phyloP scores from a whole-genome alignment of 306 rosid genomes.

The Corylus americana region DNA sequence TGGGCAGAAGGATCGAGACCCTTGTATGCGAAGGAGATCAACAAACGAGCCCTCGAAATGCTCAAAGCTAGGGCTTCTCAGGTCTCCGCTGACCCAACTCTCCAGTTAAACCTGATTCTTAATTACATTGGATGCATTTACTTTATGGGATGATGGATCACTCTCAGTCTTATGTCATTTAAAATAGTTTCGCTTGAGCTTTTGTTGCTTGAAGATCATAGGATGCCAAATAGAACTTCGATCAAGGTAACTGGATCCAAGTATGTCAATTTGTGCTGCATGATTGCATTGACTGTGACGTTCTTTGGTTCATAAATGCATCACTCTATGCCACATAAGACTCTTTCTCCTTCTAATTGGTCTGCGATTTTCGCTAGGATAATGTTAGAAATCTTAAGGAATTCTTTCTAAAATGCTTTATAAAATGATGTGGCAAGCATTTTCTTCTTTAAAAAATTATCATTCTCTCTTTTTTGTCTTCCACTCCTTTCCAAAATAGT shows the following conservation, averaged over 20 bases:
- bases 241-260: background rate
- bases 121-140: background rate
- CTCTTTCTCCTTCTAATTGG: too few species aligned
- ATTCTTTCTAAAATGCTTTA: too few species aligned
- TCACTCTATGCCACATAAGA: background rate
- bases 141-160: background rate
- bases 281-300: background rate
- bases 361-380: too few species aligned
- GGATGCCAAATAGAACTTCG: background rate
- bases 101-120: background rate
- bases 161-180: background rate
- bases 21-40: conserved; percentile 7
- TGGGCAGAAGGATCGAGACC: background rate
- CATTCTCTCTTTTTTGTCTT: too few species aligned
- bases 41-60: conserved; percentile 2
- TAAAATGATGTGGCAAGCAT: too few species aligned
- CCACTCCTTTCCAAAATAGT: too few species aligned
- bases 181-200: background rate
- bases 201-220: background rate
- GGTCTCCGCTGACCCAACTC: background rate
- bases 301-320: background rate
- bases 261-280: background rate
- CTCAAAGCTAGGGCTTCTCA: background rate
- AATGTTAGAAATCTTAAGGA: too few species aligned
- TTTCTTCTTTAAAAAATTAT: too few species aligned